Conservation (phyloP, 2,329 filamentous ascomycete species). For the Erysiphe neolycopersici region DNA sequence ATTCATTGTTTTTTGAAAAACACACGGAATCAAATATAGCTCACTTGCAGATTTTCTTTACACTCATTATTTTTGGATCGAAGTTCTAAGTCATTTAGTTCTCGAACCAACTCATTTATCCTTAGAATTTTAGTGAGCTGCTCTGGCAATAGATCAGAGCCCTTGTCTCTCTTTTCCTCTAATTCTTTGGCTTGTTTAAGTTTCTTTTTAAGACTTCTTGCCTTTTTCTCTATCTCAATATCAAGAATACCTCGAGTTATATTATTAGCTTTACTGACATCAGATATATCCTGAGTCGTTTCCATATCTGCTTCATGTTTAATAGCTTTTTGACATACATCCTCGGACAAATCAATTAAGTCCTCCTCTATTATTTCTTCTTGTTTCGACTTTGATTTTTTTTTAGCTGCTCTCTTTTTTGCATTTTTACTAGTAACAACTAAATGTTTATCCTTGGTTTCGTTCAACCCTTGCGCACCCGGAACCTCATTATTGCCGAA, state of each 20-base stretch:
- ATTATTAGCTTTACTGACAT: conserved; percentile 4
- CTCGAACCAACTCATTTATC: conserved; percentile 76
- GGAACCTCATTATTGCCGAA: conserved; percentile 45
- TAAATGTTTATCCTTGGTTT: conserved; percentile 20
- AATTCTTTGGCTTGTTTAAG: conserved; percentile 78
- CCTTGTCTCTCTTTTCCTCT: conserved; percentile 70
- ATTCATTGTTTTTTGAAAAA: too few species aligned
- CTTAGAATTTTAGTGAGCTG: conserved; percentile 96
- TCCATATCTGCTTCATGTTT: conserved; percentile 12
- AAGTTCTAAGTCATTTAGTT: conserved; percentile 65
- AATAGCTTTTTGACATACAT: conserved; percentile 10
- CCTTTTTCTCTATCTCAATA: conserved; percentile 74
- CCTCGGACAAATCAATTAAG: conserved; percentile 1
- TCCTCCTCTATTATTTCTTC: conserved; percentile 6
- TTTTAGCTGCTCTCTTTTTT: conserved; percentile 43
- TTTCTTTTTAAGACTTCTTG: conserved; percentile 77
- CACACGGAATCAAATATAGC: too few species aligned
- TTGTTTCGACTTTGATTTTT: conserved; percentile 22
- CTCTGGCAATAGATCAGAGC: conserved; percentile 62
- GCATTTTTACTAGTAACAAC: conserved; percentile 58
- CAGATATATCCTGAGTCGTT: background rate
- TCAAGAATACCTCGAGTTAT: conserved; percentile 26
- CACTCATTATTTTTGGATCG: conserved; percentile 27
- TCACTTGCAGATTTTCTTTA: too few species aligned
- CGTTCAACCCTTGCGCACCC: conserved; percentile 35